phyloP scores from a whole-genome alignment of 129 eudicot species.

The Flaveria sonorensis region DNA sequence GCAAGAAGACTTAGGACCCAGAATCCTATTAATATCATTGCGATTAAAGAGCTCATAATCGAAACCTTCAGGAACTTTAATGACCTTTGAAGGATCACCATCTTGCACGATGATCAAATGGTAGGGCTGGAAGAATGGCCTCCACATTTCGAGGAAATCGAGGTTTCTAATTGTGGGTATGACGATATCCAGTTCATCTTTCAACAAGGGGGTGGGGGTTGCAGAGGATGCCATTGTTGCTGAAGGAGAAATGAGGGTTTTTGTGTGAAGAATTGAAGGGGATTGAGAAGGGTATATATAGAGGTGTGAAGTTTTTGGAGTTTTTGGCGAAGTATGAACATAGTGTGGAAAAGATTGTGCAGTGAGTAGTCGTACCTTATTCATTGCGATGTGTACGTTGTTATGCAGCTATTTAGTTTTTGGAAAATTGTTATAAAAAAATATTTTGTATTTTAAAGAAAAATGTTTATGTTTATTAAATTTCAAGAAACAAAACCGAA shows the following conservation, averaged over 20 bases:
- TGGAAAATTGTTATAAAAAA: no score
- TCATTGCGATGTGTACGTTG: neutral
- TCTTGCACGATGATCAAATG: conserved; percentile 57
- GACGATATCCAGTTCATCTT: conserved; percentile 2
- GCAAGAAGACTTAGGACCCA: conserved; percentile 43
- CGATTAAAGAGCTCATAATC: conserved; percentile 61
- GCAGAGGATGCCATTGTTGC: conserved; percentile 4
- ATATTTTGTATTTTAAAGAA: no score
- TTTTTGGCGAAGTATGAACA: no score
- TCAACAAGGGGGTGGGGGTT: neutral
- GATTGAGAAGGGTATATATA: neutral
- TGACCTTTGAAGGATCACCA: conserved; percentile 46
- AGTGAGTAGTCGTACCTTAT: neutral
- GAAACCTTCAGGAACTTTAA: conserved; percentile 51
- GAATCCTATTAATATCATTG: conserved; percentile 51
- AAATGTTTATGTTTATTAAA: no score
- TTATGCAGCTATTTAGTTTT: no score
- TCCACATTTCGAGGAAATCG: conserved; percentile 45
- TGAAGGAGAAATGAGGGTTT: neutral
- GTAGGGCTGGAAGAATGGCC: conserved; percentile 48
- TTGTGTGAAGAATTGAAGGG: neutral
- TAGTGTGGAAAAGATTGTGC: neutral
- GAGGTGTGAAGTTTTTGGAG: neutral
- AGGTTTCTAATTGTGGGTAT: conserved; percentile 11
- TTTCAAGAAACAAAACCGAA: no score